A percentile compares a stretch with the other conserved stretches of the same genome.
Conservation (phyloP, 2,329 filamentous ascomycete genomes). For the Sordariomycetes sp. region DNA sequence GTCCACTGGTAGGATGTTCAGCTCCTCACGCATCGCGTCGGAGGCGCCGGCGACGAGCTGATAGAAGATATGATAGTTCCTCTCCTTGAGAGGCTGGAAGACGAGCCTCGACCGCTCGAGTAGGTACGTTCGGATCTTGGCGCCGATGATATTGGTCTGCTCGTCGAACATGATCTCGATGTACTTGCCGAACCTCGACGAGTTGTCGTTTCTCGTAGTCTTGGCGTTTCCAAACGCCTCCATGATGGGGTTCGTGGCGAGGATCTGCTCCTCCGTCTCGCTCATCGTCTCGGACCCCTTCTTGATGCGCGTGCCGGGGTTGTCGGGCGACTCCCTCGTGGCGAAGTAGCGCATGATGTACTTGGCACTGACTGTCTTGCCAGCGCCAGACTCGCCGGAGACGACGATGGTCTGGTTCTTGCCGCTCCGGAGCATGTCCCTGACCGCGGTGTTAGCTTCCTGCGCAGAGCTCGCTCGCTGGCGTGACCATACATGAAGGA, state of each 20-base stretch:
- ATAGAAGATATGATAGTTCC: constrained; percentile 99
- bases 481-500: constrained; percentile 71
- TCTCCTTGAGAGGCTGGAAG: constrained; percentile 92
- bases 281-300: constrained; percentile 74
- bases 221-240: constrained; percentile 99
- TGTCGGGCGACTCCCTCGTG: constrained; percentile 86
- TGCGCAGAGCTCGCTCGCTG: neutral
- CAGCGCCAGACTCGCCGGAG: constrained; percentile 96
- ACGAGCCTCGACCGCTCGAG: constrained; percentile 91
- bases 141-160: constrained; percentile 89
- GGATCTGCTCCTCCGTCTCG: constrained; percentile 95
- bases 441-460: constrained; percentile 17
- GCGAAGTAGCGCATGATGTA: constrained; percentile 99
- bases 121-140: constrained; percentile 91
- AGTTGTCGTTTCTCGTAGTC: constrained; percentile 99
- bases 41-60: constrained; percentile 89
- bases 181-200: constrained; percentile 97
- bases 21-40: constrained; percentile 66
- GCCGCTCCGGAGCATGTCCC: constrained; percentile 90
- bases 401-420: constrained; percentile 98
- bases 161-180: constrained; percentile 99
- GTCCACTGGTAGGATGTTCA: constrained; percentile 69
- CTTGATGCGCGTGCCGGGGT: constrained; percentile 60
- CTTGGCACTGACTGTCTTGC: constrained; percentile 98
- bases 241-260: constrained; percentile 98